These are phyloP conservation scores for Stephanodiscus minutulus DNA, from an alignment of 108 stramenopile genomes.

Conservation along the genomic window DNA sequence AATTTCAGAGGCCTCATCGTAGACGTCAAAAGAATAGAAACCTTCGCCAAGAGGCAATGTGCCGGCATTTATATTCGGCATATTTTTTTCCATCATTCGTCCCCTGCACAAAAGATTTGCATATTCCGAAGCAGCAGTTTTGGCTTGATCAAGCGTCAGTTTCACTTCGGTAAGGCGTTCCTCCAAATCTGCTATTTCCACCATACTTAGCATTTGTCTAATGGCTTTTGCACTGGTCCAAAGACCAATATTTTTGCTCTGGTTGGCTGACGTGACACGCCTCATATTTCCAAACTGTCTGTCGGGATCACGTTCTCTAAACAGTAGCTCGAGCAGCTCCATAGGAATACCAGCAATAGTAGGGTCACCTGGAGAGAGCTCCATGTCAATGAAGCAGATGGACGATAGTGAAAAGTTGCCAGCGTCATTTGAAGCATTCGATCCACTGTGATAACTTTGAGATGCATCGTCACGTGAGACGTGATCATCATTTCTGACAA, in stretches of 20 bases:
- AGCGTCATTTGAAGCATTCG: not conserved
- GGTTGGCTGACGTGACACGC: conserved; percentile 44
- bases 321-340: conserved; percentile 36
- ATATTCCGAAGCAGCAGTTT: conserved; percentile 1
- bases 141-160: conserved; percentile 4
- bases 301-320: conserved; percentile 40
- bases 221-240: conserved; percentile 34
- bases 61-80: not conserved
- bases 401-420: not conserved
- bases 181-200: conserved; percentile 1
- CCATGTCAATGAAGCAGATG: conserved; percentile 1
- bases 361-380: conserved; percentile 22
- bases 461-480: conserved; percentile 17
- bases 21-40: not conserved
- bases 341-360: conserved; percentile 24
- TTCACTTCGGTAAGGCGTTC: not conserved
- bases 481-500: conserved; percentile 27
- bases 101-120: conserved; percentile 4
- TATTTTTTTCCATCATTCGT: conserved; percentile 5
- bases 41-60: not conserved
- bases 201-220: conserved; percentile 11
- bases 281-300: conserved; percentile 46
- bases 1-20: not conserved
- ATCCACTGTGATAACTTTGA: conserved; percentile 13
- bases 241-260: conserved; percentile 27